Percentiles rank a stretch among this genome's conserved stretches.
Conservation (phyloP, 2,329 filamentous ascomycete genomes). For the Kalaharituber pfeilii region DNA sequence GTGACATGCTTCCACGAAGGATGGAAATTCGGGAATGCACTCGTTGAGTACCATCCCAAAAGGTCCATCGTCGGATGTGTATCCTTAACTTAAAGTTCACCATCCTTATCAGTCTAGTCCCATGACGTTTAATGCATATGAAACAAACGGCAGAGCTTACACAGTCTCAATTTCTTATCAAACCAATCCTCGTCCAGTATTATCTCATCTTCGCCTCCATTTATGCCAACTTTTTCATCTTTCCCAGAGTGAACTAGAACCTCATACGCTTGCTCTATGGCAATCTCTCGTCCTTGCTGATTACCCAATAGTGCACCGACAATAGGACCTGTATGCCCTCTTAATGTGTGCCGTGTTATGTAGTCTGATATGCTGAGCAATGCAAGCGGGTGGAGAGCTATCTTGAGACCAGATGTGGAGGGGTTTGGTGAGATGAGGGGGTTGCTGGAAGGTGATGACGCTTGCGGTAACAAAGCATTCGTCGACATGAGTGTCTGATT, state of each 20-base stretch:
- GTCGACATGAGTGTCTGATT: too few relatives aligned
- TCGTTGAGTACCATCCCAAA: slow-evolving; percentile 71
- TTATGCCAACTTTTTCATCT: slow-evolving; percentile 44
- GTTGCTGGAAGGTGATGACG: too few relatives aligned
- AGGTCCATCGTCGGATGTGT: slow-evolving; percentile 76
- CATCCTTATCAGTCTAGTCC: too few relatives aligned
- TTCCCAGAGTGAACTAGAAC: slow-evolving; percentile 43
- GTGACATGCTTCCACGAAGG: slow-evolving; percentile 50
- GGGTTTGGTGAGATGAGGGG: slow-evolving; percentile 21
- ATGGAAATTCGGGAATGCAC: slow-evolving; percentile 49
- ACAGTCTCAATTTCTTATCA: slow-evolving; percentile 60
- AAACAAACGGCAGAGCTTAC: slow-evolving; percentile 44
- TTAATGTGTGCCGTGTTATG: slow-evolving; percentile 74
- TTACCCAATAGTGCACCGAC: slow-evolving; percentile 80
- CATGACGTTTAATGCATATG: too few relatives aligned
- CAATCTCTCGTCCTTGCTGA: slow-evolving; percentile 77
- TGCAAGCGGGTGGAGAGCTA: slow-evolving; percentile 80
- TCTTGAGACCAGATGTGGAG: slow-evolving; percentile 57
- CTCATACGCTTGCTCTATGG: slow-evolving; percentile 84
- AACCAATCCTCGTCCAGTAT: slow-evolving; percentile 58
- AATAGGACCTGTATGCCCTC: slow-evolving; percentile 56
- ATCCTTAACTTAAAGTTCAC: slow-evolving; percentile 80
- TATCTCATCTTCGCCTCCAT: slow-evolving; percentile 47
- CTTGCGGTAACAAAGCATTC: too few relatives aligned
- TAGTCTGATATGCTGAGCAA: slow-evolving; percentile 95